Conservation (phyloP, 176 grass and related monocot species). For the Panicum miliaceum region DNA sequence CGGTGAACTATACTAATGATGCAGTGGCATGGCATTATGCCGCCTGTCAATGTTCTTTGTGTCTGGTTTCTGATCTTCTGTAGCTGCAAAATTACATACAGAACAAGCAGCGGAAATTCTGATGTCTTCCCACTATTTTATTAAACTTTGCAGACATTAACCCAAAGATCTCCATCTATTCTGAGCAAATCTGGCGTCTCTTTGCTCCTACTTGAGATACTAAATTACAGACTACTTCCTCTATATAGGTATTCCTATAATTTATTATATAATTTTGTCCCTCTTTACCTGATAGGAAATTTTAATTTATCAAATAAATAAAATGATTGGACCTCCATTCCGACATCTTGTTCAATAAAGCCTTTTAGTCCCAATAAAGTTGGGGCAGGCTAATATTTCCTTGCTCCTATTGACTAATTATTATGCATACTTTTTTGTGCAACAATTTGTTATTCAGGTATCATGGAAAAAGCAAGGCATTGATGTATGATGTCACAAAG, state of each 20-base stretch:
- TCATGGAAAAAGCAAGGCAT: constrained; percentile 96
- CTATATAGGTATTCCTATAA: constrained; percentile 76
- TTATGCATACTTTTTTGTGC: constrained; percentile 30
- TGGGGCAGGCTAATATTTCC: neutral
- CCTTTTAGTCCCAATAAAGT: neutral
- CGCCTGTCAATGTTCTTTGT: constrained; percentile 21
- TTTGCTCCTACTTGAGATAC: constrained; percentile 93
- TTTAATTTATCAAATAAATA: constrained; percentile 28
- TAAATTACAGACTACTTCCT: constrained; percentile 97
- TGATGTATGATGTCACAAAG: constrained; percentile 99
- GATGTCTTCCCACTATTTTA: constrained; percentile 28
- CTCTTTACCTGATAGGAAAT: neutral
- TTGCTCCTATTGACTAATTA: constrained; percentile 21
- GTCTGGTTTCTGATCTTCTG: constrained; percentile 26
- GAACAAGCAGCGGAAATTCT: constrained; percentile 27
- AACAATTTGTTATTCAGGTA: constrained; percentile 56
- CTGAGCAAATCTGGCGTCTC: constrained; percentile 93
- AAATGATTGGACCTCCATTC: constrained; percentile 18
- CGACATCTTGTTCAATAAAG: neutral
- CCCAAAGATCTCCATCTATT: constrained; percentile 90
- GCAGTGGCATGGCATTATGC: neutral
- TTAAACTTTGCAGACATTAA: constrained; percentile 75
- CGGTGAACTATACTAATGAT: constrained; percentile 29
- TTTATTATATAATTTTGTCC: constrained; percentile 10
- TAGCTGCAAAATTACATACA: constrained; percentile 23